phyloP scores from a whole-genome alignment of 805 yeast genomes.

The Ogataea ramenticola region DNA sequence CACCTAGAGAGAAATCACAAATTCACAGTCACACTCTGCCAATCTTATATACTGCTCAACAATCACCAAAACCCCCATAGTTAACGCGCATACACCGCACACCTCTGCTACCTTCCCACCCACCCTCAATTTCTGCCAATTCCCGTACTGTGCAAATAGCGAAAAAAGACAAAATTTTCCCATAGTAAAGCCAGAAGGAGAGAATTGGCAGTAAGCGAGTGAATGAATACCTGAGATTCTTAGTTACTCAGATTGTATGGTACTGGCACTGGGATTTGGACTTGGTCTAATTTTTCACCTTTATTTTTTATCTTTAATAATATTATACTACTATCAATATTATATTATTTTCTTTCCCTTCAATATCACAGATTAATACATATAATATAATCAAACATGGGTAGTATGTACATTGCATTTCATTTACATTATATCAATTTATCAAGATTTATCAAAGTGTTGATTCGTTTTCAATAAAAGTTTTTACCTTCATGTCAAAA shows the following conservation, averaged over 20 bases:
- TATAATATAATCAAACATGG: conserved; percentile 46
- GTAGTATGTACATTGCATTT: conserved; percentile 58
- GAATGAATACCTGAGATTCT: too few species aligned
- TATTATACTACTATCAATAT: not conserved
- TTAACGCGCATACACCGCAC: not conserved
- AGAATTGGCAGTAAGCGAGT: too few species aligned
- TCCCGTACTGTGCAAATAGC: not conserved
- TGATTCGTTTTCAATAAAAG: too few species aligned
- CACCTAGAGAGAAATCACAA: too few species aligned
- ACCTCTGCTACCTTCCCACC: not conserved
- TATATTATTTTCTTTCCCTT: not conserved
- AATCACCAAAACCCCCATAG: too few species aligned
- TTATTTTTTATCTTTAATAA: not conserved
- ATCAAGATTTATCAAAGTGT: too few species aligned
- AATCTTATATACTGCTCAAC: too few species aligned
- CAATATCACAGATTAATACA: conserved; percentile 3
- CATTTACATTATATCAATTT: not conserved
- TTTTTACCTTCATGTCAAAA: too few species aligned
- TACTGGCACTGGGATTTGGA: too few species aligned
- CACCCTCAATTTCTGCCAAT: not conserved
- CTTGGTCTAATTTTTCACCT: not conserved
- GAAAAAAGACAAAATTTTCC: not conserved
- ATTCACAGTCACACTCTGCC: too few species aligned
- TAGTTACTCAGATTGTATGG: too few species aligned
- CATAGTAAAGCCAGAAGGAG: not conserved